A percentile compares a stretch with the other conserved stretches of the same genome.
These are phyloP conservation scores for Candida sanyaensis DNA, from an alignment of 1,139 yeast genomes.

Conservation along the genomic window DNA sequence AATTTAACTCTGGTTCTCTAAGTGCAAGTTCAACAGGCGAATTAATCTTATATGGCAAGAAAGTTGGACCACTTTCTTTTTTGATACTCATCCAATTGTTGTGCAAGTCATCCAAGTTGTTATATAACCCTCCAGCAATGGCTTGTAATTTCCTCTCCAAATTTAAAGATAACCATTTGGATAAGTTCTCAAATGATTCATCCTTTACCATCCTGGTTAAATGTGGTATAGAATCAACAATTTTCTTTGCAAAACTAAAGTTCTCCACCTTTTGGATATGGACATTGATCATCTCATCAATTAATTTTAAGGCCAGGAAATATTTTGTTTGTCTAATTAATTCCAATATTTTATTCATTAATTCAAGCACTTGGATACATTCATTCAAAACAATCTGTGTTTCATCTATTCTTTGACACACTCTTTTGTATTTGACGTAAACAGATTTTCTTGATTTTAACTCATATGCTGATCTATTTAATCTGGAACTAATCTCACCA, in stretches of 20 bases:
- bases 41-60: slow-evolving; percentile 68
- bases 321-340: slow-evolving; percentile 73
- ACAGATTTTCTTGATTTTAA: slow-evolving; percentile 60
- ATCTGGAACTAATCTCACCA: slow-evolving; percentile 48
- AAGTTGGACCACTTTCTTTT: slow-evolving; percentile 34
- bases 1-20: slow-evolving; percentile 53
- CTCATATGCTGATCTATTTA: slow-evolving; percentile 65
- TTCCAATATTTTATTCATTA: slow-evolving; percentile 84
- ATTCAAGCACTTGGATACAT: slow-evolving; percentile 81
- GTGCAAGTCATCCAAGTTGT: slow-evolving; percentile 56
- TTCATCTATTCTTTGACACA: slow-evolving; percentile 61
- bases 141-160: slow-evolving; percentile 60
- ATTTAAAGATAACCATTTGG: slow-evolving; percentile 67
- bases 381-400: slow-evolving; percentile 61
- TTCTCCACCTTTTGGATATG: slow-evolving; percentile 72
- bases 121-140: slow-evolving; percentile 63
- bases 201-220: slow-evolving; percentile 74
- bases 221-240: slow-evolving; percentile 75
- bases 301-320: slow-evolving; percentile 82
- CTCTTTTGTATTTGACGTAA: slow-evolving; percentile 57
- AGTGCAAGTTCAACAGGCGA: slow-evolving; percentile 82
- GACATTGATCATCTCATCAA: slow-evolving; percentile 69
- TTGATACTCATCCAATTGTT: slow-evolving; percentile 53
- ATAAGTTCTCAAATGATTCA: slow-evolving; percentile 73
- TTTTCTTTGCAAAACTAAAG: slow-evolving; percentile 74